Evolutionary conservation across 208 protist genomes (phyloP), one percentile per base, ranked within the genome.

Genomic region (Acanthamoeba sp.): DNA sequence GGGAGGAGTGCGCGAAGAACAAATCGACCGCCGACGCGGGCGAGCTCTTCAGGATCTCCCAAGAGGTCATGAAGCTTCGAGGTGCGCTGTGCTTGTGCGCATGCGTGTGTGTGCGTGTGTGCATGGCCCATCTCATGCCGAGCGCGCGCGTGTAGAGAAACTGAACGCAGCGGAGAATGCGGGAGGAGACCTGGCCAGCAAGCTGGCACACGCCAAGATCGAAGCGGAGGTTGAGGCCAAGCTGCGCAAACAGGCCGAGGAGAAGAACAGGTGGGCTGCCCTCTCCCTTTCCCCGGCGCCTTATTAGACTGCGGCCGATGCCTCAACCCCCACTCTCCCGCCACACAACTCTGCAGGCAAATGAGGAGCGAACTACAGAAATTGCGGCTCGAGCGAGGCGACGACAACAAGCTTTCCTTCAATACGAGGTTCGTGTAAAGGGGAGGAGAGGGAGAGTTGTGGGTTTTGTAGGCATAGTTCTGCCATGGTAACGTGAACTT

Each of bases 381-480:
- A 36, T 32, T 76, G 66, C n/a, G 66, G n/a, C 66, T 76, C 22
- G 66, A 76, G 66, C 66, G 66, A 5, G 66, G 66, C 66, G 66
- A 76, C 36, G n/a, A 34, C 10, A 45, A 34, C 36, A 76, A 40
- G 66, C 36, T 76, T 32, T 76, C 66, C n/a, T 76, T 76, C n/a
- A 29, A 20, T 29, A 42, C n/a, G 18, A 76, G 66, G 66, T 76
- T 18, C 66, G 36, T n/a, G n/a, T n/a, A n/a, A n/a, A n/a, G 45
- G 45, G 45, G 45, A 48, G 45, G 45, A 48, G n/a, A n/a, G n/a
- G n/a, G n/a, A n/a, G n/a, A n/a, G n/a, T n/a, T n/a, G n/a, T n/a
- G n/a, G n/a, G n/a, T n/a, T n/a, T n/a, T n/a, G n/a, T n/a, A 22
- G 22, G 22, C 55, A 27, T 62, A 22, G 22, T 62, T 62, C n/a